Conservation (phyloP, 176 grass and related monocot genomes). For the Neostapfia colusana region DNA sequence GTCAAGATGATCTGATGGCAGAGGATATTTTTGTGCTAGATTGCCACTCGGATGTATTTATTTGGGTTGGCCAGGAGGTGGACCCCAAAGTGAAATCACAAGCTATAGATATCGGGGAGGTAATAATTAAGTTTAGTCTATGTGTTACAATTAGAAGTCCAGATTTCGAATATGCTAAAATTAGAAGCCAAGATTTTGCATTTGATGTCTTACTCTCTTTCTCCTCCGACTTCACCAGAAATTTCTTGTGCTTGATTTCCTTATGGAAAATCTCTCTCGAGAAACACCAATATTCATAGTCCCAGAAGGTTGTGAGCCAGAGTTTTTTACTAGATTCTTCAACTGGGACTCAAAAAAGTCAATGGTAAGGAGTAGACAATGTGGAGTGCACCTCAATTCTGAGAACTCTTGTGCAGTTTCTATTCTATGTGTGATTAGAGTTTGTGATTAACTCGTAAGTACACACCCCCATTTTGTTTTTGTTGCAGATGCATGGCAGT, state of each 20-base stretch:
- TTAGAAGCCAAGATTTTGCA: not conserved
- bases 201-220: not conserved
- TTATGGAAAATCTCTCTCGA: conserved; percentile 78
- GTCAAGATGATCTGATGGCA: conserved; percentile 90
- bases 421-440: not conserved
- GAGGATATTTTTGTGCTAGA: conserved; percentile 89
- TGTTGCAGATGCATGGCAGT: conserved; percentile 88
- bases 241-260: conserved; percentile 82
- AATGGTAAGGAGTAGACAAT: conserved; percentile 50
- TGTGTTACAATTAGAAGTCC: not conserved
- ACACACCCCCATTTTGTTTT: conserved; percentile 2
- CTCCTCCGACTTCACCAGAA: conserved; percentile 50
- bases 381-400: conserved; percentile 7
- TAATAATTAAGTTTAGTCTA: conserved; percentile 34
- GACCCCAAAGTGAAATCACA: conserved; percentile 65
- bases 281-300: conserved; percentile 78
- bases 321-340: conserved; percentile 92
- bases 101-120: conserved; percentile 83
- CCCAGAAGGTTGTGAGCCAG: conserved; percentile 79
- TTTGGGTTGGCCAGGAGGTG: conserved; percentile 91
- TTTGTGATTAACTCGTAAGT: not conserved
- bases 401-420: not conserved
- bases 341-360: conserved; percentile 85
- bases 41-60: conserved; percentile 72
- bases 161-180: not conserved